phyloP scores from a whole-genome alignment of 179 eudicot genomes.

The Carnegiea gigantea region DNA sequence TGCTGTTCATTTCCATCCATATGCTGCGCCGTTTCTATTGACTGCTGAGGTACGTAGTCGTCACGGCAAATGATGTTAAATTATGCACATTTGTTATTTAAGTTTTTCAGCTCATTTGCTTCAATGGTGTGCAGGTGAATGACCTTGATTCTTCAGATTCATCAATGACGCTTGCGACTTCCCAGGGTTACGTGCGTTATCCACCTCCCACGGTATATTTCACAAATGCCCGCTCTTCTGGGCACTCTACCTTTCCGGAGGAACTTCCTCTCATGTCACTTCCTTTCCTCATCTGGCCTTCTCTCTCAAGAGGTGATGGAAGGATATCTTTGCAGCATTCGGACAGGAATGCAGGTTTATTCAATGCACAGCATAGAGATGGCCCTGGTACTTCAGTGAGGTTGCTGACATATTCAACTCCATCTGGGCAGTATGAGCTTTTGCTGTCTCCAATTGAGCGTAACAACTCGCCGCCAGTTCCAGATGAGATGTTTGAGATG shows the following conservation, averaged over 20 bases:
- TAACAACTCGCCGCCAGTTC: constrained; percentile 34
- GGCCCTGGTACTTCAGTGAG: constrained; percentile 74
- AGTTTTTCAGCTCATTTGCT: constrained; percentile 3
- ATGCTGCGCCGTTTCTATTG: constrained; percentile 82
- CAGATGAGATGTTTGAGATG: constrained; percentile 51
- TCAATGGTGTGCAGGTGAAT: constrained; percentile 62
- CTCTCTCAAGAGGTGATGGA: constrained; percentile 48
- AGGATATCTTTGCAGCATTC: constrained; percentile 50
- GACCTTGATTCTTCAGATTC: constrained; percentile 94
- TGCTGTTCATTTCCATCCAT: constrained; percentile 97
- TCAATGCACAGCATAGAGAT: constrained; percentile 49
- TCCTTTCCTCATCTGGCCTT: constrained; percentile 69
- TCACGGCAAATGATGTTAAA: constrained; percentile 1
- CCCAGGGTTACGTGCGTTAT: constrained; percentile 76
- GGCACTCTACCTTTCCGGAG: constrained; percentile 48
- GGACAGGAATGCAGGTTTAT: constrained; percentile 39
- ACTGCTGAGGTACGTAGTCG: constrained; percentile 68
- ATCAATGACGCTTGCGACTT: constrained; percentile 83
- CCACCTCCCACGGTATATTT: constrained; percentile 91
- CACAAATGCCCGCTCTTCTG: constrained; percentile 59
- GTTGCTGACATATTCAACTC: constrained; percentile 90
- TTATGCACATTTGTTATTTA: background rate
- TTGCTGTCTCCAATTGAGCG: constrained; percentile 76
- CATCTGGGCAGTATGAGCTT: constrained; percentile 89
- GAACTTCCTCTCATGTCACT: constrained; percentile 57